Evolutionary conservation across 164 flowering plant species (phyloP), one percentile per base, ranked within the genome.

Genomic region (Magnolia kwangsiensis): DNA sequence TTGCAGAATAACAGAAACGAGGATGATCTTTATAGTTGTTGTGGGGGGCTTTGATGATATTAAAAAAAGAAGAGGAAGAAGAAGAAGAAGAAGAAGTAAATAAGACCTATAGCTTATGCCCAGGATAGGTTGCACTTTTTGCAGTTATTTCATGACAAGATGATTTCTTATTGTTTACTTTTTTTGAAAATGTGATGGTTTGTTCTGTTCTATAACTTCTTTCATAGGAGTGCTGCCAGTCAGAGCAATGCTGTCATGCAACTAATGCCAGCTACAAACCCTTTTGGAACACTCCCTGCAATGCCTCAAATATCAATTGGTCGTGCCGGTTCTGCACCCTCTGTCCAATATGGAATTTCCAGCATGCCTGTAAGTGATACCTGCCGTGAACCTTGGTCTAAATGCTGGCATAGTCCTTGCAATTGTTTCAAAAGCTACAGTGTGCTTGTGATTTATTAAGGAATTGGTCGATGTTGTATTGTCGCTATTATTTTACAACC

Each of bases 331-430:
- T 85, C 89, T 67, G 76, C 91, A 49, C 86, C 96, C n/a, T 88
- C 96, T 51, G 77, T 94, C 78, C 97, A 92, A 80, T 94, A 94
- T 89, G 98, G 98, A 75, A 94, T 94, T 77, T 94, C 97, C 67
- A 91, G 87, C 83, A 84, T 94, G 86, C 98, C 98, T 72, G 94
- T 94, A 85, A 83, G 83, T 67, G 45, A 37, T 37, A 37, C 45
- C 45, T 37, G 45, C 45, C 45, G 7, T 37, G 45, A 37, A 37
- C 45, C 45, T 37, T 37, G 45, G 45, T 37, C 45, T 37, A 37
- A 37, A 37, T 37, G 45, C 45, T 37, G 45, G 45, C 45, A 37
- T 37, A 37, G 45, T 37, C 45, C 45, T 37, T 37, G 45, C 45
- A 37, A 37, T 37, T 2, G 45, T 37, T 37, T 37, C 45, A 37